A percentile compares a stretch with the other conserved stretches of the same genome.
Evolutionary conservation across 2,329 filamentous ascomycete genomes (phyloP).

Genomic region (Penicillium sp.): DNA sequence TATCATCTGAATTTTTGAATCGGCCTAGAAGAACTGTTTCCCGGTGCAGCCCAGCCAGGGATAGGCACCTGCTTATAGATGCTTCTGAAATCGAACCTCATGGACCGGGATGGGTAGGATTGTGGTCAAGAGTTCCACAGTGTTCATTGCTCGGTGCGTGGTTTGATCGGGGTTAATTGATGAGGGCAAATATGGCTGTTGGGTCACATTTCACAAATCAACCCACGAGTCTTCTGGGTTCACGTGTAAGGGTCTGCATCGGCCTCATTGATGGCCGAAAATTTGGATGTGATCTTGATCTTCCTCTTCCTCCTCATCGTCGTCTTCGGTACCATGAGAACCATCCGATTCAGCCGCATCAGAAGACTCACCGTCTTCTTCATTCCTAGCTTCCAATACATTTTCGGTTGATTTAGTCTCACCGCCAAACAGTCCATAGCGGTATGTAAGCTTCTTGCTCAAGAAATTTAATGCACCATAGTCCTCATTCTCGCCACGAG

Average conservation of each 20-base stretch:
- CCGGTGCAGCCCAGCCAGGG: background rate
- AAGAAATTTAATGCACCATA: constrained; percentile 57
- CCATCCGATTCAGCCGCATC: constrained; percentile 37
- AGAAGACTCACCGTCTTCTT: constrained; percentile 22
- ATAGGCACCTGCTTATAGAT: background rate
- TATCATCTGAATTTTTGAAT: background rate
- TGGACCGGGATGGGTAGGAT: background rate
- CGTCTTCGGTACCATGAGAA: constrained; percentile 51
- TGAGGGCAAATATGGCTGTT: background rate
- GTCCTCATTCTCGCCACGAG: constrained; percentile 36
- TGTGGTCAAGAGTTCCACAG: background rate
- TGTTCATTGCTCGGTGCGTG: background rate
- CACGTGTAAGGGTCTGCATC: background rate
- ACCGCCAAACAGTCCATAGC: constrained; percentile 37
- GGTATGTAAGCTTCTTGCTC: constrained; percentile 49
- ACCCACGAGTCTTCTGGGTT: background rate
- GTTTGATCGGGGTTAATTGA: background rate
- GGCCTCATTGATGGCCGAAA: constrained; percentile 52
- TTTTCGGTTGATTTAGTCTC: constrained; percentile 29
- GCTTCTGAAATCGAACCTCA: background rate
- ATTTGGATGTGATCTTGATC: constrained; percentile 53
- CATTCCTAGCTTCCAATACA: constrained; percentile 20
- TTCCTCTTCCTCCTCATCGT: constrained; percentile 45
- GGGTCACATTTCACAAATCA: background rate
- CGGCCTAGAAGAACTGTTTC: background rate